A percentile compares a stretch with the other conserved stretches of the same genome.
These are phyloP conservation scores for Pezicula radicicola DNA, from an alignment of 2,329 filamentous ascomycete species.

Conservation along the genomic window DNA sequence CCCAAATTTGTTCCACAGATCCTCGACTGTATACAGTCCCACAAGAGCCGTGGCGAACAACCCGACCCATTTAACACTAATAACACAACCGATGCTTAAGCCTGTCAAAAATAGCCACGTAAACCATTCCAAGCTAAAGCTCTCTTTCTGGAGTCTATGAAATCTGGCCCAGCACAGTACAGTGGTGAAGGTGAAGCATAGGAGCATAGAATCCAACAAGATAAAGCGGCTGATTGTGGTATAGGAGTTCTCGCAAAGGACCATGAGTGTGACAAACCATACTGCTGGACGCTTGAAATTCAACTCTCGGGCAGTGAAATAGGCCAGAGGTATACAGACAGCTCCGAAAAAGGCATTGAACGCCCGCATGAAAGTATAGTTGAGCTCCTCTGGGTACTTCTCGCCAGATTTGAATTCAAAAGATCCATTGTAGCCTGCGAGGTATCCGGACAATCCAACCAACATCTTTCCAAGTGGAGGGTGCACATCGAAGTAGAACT, in stretches of 20 bases:
- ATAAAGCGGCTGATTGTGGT: constrained; percentile 99
- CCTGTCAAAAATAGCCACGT: constrained; percentile 92
- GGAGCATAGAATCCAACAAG: constrained; percentile 95
- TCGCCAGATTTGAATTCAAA: constrained; percentile 99
- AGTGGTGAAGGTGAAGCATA: constrained; percentile 98
- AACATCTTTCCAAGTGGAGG: constrained; percentile 98
- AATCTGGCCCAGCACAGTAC: constrained; percentile 97
- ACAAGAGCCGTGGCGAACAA: constrained; percentile 94
- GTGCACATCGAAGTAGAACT: constrained; percentile 98
- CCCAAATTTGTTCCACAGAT: constrained; percentile 97
- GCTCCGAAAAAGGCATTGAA: constrained; percentile 97
- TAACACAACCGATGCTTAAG: constrained; percentile 94
- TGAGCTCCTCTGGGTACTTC: constrained; percentile 85
- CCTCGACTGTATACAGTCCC: constrained; percentile 91
- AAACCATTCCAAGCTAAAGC: constrained; percentile 91
- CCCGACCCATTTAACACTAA: constrained; percentile 97
- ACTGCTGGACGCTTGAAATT: constrained; percentile 83
- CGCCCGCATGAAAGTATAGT: constrained; percentile 97
- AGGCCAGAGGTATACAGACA: constrained; percentile 87
- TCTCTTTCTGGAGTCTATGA: constrained; percentile 80
- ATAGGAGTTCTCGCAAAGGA: constrained; percentile 98
- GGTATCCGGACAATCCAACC: constrained; percentile 90
- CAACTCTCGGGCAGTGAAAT: constrained; percentile 90
- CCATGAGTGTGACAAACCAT: constrained; percentile 95
- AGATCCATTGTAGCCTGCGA: constrained; percentile 97